phyloP scores from a whole-genome alignment of 306 rosid species.

The Vicia faba region DNA sequence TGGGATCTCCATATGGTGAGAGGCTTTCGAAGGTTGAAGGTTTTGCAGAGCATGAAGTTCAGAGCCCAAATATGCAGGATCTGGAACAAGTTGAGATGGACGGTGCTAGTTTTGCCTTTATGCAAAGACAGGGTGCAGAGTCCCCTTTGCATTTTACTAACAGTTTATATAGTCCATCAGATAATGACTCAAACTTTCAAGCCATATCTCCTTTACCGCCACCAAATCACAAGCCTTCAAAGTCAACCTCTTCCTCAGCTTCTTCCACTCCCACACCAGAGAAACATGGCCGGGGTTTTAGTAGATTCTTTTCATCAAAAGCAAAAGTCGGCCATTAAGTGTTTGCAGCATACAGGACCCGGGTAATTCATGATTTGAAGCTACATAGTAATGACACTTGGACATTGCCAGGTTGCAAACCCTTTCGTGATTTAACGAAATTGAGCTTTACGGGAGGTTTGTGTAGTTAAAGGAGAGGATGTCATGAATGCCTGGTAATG shows the following conservation, averaged over 20 bases:
- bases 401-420: slow-evolving; percentile 17
- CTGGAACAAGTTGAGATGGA: slow-evolving; percentile 59
- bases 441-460: slow-evolving; percentile 30
- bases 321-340: slow-evolving; percentile 69
- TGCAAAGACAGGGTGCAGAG: slow-evolving; percentile 55
- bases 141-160: slow-evolving; percentile 60
- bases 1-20: slow-evolving; percentile 53
- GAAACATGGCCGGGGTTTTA: slow-evolving; percentile 75
- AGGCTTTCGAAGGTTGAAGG: slow-evolving; percentile 56
- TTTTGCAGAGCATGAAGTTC: slow-evolving; percentile 54
- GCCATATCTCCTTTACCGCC: slow-evolving; percentile 55
- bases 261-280: slow-evolving; percentile 84
- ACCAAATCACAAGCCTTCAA: slow-evolving; percentile 62
- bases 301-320: slow-evolving; percentile 95
- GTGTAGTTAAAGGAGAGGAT: slow-evolving; percentile 41
- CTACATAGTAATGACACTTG: slow-evolving; percentile 29
- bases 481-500: slow-evolving; percentile 41
- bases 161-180: slow-evolving; percentile 64
- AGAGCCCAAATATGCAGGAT: slow-evolving; percentile 55
- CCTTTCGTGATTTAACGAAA: slow-evolving; percentile 35
- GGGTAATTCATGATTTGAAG: slow-evolving; percentile 28
- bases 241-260: slow-evolving; percentile 71
- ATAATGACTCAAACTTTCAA: slow-evolving; percentile 55
- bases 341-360: slow-evolving; percentile 39
- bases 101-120: slow-evolving; percentile 48